Conservation (phyloP, 352 stramenopile genomes). For the Globisporangium camurandrum region DNA sequence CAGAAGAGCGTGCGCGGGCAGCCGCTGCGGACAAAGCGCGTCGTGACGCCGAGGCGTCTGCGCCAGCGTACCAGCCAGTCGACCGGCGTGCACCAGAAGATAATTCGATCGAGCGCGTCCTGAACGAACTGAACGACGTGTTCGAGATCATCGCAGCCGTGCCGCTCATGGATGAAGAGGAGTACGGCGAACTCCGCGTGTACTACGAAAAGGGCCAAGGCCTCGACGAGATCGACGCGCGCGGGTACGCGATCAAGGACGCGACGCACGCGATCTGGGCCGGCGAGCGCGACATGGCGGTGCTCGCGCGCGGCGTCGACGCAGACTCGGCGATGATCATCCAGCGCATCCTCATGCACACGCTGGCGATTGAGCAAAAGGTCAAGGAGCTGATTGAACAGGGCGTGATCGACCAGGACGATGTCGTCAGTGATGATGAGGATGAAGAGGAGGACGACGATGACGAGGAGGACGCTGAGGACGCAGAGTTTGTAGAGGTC, state of each 20-base stretch:
- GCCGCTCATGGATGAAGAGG: conserved; percentile 59
- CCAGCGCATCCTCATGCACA: conserved; percentile 69
- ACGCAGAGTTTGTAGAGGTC: too few species aligned
- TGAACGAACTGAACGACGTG: conserved; percentile 58
- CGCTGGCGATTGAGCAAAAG: conserved; percentile 54
- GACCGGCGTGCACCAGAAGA: conserved; percentile 33
- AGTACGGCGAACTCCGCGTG: conserved; percentile 43
- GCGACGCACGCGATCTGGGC: conserved; percentile 52
- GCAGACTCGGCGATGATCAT: conserved; percentile 60
- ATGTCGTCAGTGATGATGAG: conserved; percentile 3
- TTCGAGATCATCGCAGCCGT: conserved; percentile 65
- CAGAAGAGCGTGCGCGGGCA: conserved; percentile 29
- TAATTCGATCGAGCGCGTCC: conserved; percentile 45
- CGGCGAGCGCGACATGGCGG: conserved; percentile 53
- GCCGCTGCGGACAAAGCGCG: conserved; percentile 26
- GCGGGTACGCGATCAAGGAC: conserved; percentile 48
- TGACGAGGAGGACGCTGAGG: not conserved
- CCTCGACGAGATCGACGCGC: conserved; percentile 52
- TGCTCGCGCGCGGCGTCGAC: conserved; percentile 35
- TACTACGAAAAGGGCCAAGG: conserved; percentile 58
- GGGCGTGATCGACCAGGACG: conserved; percentile 6
- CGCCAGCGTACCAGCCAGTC: conserved; percentile 46
- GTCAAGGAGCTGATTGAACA: conserved; percentile 35
- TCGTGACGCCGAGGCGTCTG: conserved; percentile 29
- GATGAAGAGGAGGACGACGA: conserved; percentile 1